Evolutionary conservation across 192 early-diverging fungal genomes (phyloP).

Genomic region (Coemansia sp.): DNA sequence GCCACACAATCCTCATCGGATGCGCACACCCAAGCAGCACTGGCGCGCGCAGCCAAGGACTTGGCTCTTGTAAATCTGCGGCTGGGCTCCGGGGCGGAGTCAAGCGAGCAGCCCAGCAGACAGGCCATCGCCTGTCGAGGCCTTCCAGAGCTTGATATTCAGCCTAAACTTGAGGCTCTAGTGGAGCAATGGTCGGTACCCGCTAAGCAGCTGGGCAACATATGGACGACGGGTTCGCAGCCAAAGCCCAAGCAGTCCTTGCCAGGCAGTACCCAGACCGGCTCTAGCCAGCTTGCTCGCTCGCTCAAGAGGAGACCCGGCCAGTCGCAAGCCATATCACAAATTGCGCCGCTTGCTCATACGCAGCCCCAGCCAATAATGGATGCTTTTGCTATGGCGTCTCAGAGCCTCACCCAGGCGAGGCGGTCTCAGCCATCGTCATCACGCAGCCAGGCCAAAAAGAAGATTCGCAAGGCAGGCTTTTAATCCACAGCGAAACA

Average conservation of each 20-base stretch:
- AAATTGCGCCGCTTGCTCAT: background rate
- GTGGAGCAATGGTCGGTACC: background rate
- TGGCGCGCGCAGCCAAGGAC: slow-evolving; percentile 16
- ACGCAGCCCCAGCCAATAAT: background rate
- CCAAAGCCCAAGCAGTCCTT: background rate
- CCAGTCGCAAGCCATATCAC: background rate
- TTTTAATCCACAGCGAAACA: slow-evolving; percentile 11
- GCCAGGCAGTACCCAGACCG: background rate
- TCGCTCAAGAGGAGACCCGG: background rate
- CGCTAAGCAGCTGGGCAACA: slow-evolving; percentile 6
- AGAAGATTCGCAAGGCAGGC: slow-evolving; percentile 31
- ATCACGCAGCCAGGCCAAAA: slow-evolving; percentile 17
- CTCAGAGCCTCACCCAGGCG: background rate
- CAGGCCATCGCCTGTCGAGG: background rate
- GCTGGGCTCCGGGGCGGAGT: background rate
- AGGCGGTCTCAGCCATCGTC: slow-evolving; percentile 1
- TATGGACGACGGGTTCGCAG: slow-evolving; percentile 8
- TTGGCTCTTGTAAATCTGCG: slow-evolving; percentile 9
- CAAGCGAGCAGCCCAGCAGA: background rate
- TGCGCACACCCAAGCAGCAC: background rate
- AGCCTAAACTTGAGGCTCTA: slow-evolving; percentile 1
- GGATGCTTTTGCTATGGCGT: slow-evolving; percentile 14
- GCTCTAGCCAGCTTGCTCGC: background rate
- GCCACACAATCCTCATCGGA: background rate
- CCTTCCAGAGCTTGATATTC: background rate